Percentiles rank a stretch among this genome's conserved stretches.
These are phyloP conservation scores for Xylariaceae sp. DNA, from an alignment of 2,329 filamentous ascomycete genomes.

Conservation along the genomic window DNA sequence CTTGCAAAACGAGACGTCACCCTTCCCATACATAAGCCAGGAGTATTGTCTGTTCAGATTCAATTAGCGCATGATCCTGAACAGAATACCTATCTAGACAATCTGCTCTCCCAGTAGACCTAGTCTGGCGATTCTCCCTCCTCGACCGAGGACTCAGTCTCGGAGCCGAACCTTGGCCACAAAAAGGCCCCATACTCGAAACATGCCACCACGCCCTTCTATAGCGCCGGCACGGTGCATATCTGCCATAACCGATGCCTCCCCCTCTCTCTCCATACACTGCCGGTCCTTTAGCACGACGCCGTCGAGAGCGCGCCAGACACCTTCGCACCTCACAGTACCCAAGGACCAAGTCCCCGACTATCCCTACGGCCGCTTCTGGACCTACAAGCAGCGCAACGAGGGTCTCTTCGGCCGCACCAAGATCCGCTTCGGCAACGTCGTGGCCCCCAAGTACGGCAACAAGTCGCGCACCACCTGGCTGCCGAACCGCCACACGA, in stretches of 20 bases:
- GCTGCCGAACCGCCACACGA: constrained; percentile 68
- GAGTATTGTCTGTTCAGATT: no score
- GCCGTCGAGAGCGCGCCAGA: constrained; percentile 20
- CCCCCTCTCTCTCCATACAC: constrained; percentile 2
- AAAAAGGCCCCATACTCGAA: neutral
- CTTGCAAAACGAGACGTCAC: no score
- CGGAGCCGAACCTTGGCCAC: no score
- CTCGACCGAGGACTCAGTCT: no score
- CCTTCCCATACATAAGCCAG: no score
- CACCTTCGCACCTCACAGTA: constrained; percentile 37
- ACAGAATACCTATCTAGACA: no score
- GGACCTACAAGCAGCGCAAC: constrained; percentile 75
- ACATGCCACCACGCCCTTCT: constrained; percentile 2
- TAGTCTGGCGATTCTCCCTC: no score
- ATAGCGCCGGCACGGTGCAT: constrained; percentile 12
- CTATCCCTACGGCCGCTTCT: constrained; percentile 68
- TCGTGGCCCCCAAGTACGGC: constrained; percentile 60
- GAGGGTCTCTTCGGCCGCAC: constrained; percentile 64
- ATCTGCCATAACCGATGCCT: neutral
- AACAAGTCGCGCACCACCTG: constrained; percentile 67
- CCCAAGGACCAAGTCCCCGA: constrained; percentile 42
- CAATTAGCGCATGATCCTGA: no score
- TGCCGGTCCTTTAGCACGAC: constrained; percentile 27
- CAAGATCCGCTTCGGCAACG: constrained; percentile 75
- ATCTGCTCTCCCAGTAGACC: no score